Evolutionary conservation across 192 early-diverging fungal genomes (phyloP), one percentile per base, ranked within the genome.

Genomic region (Phlyctochytrium planicorne): DNA sequence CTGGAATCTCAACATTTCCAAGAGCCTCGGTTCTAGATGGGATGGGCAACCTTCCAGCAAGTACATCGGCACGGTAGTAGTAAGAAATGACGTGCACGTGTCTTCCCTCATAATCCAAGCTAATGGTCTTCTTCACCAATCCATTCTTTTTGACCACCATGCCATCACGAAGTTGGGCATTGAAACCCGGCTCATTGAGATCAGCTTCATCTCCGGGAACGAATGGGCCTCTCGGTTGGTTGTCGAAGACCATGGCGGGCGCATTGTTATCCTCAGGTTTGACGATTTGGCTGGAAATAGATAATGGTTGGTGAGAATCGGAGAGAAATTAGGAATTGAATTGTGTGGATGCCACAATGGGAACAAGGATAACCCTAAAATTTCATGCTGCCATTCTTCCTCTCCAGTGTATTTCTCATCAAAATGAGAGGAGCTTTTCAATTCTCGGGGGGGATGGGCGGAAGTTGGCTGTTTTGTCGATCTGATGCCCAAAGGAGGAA

Each of bases 91-190:
- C 33, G 34, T 62, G 61, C 12, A 62, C 29, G 32, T 62, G 36
- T 16, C 33, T 12, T 17, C 61, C 31, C 61, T 29, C 33, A 25
- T 33, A 62, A 4, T 17, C 61, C 17, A 33, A 29, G 25, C 61
- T 40, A 32, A 62, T 62, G 10, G 61, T 40, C 25, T 62, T 62
- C 61, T 62, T 62, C 61, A 62, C 61, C 61, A 62, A 40, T 6
- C 61, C 61, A 20, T 29, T 29, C 36, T 20, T 16, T 25, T 62
- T 62, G 29, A 62, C 33, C 6, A 62, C 61, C 61, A 62, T 62
- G 14, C 10, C 61, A 20, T 40, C 61, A 12, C 29, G 34, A 4
- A 62, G 61, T 25, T 33, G 36, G 29, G 61, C 61, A 32, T 33
- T 62, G 61, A 62, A 62, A 10, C 33, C 61, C 3, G 61, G 61